Base-by-base conservation (phyloP, 2,329 filamentous ascomycete species). In the Xylariaceae sp. region DNA sequence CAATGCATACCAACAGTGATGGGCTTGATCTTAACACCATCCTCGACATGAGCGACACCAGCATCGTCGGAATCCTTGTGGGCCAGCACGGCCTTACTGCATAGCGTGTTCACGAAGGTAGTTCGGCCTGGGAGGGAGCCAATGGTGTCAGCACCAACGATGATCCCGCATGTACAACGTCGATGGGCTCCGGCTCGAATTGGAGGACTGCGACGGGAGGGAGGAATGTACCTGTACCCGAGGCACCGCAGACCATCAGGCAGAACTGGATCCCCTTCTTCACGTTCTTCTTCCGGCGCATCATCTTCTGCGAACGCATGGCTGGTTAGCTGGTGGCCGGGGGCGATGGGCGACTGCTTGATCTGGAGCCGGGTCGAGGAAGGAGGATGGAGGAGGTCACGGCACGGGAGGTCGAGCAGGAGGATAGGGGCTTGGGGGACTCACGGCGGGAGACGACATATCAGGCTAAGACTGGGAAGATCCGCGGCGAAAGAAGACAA, bases 181-280 rank as follows among this genome's bases (percentile, higher is more conserved):
- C n/a, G n/a, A n/a, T n/a, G n/a, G n/a, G n/a, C n/a, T n/a, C n/a
- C n/a, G n/a, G n/a, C n/a, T n/a, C n/a, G n/a, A n/a, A n/a, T n/a
- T n/a, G n/a, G n/a, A n/a, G n/a, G n/a, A n/a, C n/a, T n/a, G n/a
- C n/a, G n/a, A n/a, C n/a, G n/a, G n/a, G 34, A 13, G 29, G 31
- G 24, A 31, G 24, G 36, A 26, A 68, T 75, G 57, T 79, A 94
- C 88, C 92, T 67, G 92, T 96, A 65, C 92, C 92, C 53, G 90
- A 96, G 61, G 92, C 92, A 72, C 92, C 92, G 63, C 92, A 96
- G 58, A 98, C 92, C 92, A 98, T 98, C 77, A 98, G 69, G 67
- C 89, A 96, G 74, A 98, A 98, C 75, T 98, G 92, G 60, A 98
- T 96, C 61, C 92, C 92, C 79, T 95, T 95, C 84, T 95, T 95